These are phyloP conservation scores for Jaenimonas drosophilae DNA, from an alignment of 208 protist species.

Conservation along the genomic window DNA sequence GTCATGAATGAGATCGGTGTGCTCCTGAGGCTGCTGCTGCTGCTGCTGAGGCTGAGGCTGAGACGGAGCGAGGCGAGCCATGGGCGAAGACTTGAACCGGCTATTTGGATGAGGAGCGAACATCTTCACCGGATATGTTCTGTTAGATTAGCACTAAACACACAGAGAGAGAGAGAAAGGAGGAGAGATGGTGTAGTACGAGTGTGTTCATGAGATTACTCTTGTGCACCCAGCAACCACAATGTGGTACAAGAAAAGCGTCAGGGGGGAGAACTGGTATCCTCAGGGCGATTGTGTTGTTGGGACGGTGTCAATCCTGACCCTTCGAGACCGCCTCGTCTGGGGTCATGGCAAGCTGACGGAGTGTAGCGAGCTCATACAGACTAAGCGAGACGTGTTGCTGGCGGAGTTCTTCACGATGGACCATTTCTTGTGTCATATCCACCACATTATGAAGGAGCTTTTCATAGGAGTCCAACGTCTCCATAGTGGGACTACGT, in stretches of 20 bases:
- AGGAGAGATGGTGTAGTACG: background rate
- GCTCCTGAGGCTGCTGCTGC: slow-evolving; percentile 18
- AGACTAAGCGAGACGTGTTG: background rate
- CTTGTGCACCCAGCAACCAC: too few species aligned
- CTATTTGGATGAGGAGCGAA: background rate
- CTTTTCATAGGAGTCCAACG: too few species aligned
- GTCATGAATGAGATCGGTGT: slow-evolving; percentile 95
- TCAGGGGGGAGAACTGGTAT: too few species aligned
- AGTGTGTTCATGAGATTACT: background rate
- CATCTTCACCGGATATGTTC: background rate
- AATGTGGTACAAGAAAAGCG: too few species aligned
- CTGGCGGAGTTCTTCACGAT: background rate
- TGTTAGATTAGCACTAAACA: background rate
- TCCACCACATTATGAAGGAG: too few species aligned
- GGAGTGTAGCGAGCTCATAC: background rate
- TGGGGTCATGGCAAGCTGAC: background rate
- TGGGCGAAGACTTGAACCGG: too few species aligned
- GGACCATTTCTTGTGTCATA: background rate
- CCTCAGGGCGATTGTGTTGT: too few species aligned
- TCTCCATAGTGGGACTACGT: too few species aligned
- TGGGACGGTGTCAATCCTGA: too few species aligned
- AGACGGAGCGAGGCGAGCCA: too few species aligned
- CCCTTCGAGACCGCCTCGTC: too few species aligned
- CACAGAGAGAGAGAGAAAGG: slow-evolving; percentile 1
- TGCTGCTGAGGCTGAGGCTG: background rate